Evolutionary conservation across 345 rosid genomes (phyloP).

Genomic region (Erucastrum elatum): DNA sequence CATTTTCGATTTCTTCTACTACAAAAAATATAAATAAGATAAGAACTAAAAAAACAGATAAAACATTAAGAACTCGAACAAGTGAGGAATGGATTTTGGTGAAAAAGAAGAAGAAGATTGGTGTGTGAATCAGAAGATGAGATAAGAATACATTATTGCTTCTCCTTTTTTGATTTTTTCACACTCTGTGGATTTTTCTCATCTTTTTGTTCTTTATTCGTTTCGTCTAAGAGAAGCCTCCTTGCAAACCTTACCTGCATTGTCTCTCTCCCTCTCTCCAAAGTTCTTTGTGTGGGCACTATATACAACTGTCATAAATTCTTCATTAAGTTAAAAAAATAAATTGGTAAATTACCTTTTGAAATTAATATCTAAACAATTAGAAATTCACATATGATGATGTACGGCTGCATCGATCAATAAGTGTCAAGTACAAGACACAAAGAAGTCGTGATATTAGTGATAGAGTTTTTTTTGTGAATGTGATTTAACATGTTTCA

Average conservation of each 20-base stretch:
- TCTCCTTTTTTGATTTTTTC: background rate
- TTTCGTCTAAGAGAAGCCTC: slow-evolving; percentile 38
- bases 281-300: slow-evolving; percentile 18
- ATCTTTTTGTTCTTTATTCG: slow-evolving; percentile 26
- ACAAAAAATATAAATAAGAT: background rate
- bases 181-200: slow-evolving; percentile 28
- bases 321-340: background rate
- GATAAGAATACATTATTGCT: slow-evolving; percentile 5
- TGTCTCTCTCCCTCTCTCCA: slow-evolving; percentile 2
- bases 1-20: slow-evolving; percentile 14
- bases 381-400: background rate
- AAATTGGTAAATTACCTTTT: background rate
- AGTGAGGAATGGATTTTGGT: background rate
- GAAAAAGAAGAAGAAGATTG: slow-evolving; percentile 8
- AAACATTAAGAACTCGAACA: background rate
- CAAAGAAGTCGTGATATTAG: background rate
- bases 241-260: background rate
- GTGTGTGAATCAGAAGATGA: background rate
- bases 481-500: background rate
- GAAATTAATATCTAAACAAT: background rate
- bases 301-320: slow-evolving; percentile 3
- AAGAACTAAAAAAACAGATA: background rate
- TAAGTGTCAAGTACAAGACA: background rate
- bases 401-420: background rate
- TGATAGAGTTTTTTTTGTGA: background rate